Evolutionary conservation across 768 basidiomycete genomes (phyloP), one percentile per base, ranked within the genome.

Genomic region (Suillus ampliporus): DNA sequence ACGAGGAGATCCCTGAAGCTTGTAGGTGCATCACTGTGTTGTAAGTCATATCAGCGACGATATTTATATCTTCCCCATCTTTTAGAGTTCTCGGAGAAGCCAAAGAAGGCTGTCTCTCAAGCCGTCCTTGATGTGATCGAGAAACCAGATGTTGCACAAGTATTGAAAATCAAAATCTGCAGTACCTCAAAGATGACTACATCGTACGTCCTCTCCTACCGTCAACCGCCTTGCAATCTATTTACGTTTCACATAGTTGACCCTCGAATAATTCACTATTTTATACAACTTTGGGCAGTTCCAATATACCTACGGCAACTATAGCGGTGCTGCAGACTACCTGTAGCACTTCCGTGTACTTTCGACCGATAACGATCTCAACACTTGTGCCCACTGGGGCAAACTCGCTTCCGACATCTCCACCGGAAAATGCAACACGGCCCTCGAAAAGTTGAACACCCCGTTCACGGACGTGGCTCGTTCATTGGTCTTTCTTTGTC

Each of bases 231-330:
- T 43, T 60, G 60, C 63, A 15, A 54, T 35, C 35, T 50, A 44
- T 64, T 48, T 52, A 15, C 19, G n/a, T 58, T 23, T 21, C 50
- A 26, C 50, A 57, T 76, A 99, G 97, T 87, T 99, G 61, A 95
- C 92, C 17, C 81, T 95, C 63, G 95, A 97, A 63, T 93, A 97
- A 86, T 97, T 99, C 74, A 92, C 89, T 47, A 92, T 92, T 1
- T 82, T 99, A 10, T 99, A 99, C 83, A 94, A 95, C 79, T 98
- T 97, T 78, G 97, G 97, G 59, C 92, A 98, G 73, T 99, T 96
- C 82, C 96, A 97, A 79, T 99, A 94, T 79, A 93, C 97, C n/a
- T 94, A 94, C 75, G 97, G 97, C 48, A 94, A 95, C 77, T 99
- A 99, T 82, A 90, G 89, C 69, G 93, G 93, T 54, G 95, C 97